A percentile compares a stretch with the other conserved stretches of the same genome.
Evolutionary conservation across 2,329 filamentous ascomycete genomes (phyloP).

Genomic region (Drechslerella coelobrocha): DNA sequence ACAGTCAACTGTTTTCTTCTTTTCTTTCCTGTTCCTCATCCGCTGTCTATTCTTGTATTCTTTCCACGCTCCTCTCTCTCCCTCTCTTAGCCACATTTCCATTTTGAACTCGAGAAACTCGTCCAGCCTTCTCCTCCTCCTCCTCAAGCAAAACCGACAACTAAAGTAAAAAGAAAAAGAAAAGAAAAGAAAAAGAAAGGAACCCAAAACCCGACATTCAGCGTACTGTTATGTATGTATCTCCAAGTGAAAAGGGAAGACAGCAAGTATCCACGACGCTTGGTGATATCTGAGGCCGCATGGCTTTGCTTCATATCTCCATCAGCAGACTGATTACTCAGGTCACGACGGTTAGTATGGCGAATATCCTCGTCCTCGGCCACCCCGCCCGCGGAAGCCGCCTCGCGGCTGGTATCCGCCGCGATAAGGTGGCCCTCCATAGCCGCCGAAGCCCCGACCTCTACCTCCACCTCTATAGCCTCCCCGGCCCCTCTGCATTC

Average conservation of each 20-base stretch:
- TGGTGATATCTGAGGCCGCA: background rate
- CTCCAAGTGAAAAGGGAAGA: constrained; percentile 25
- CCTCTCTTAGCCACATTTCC: constrained; percentile 40
- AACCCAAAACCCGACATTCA: constrained; percentile 3
- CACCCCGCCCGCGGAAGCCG: constrained; percentile 66
- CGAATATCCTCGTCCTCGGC: constrained; percentile 67
- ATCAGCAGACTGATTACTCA: background rate
- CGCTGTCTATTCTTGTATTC: constrained; percentile 31
- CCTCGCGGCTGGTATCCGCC: constrained; percentile 48
- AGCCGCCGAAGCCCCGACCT: constrained; percentile 64
- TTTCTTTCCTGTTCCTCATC: constrained; percentile 14
- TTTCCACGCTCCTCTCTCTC: constrained; percentile 27
- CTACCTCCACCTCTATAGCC: constrained; percentile 61
- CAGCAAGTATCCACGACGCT: constrained; percentile 3
- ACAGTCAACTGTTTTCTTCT: constrained; percentile 15
- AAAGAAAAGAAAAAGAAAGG: constrained; percentile 39
- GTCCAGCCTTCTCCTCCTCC: background rate
- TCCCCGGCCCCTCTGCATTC: constrained; percentile 83
- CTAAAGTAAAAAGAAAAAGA: constrained; percentile 11
- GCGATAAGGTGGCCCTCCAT: constrained; percentile 56
- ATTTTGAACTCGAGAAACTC: constrained; percentile 19
- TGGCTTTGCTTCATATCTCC: background rate
- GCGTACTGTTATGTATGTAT: constrained; percentile 41
- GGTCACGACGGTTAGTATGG: constrained; percentile 70
- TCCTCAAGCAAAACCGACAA: constrained; percentile 25